Conservation (phyloP, 2,329 filamentous ascomycete species). For the Hymenoscyphus occultus region DNA sequence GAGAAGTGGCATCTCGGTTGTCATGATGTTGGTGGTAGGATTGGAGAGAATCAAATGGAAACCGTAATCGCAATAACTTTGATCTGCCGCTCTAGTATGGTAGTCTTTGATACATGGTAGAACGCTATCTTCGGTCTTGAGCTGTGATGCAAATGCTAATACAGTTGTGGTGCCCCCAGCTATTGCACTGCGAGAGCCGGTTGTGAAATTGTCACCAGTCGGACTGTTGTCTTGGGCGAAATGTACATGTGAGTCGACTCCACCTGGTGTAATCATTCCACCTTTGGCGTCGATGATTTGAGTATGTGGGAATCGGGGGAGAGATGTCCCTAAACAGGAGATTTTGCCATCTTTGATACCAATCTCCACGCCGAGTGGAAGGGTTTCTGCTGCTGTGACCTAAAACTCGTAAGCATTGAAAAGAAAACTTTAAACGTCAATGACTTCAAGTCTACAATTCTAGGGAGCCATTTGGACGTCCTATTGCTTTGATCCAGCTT, state of each 20-base stretch:
- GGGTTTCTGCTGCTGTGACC: conserved; percentile 47
- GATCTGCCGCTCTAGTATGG: conserved; percentile 43
- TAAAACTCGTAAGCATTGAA: conserved; percentile 24
- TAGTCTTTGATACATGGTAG: conserved; percentile 47
- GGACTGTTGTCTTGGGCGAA: conserved; percentile 44
- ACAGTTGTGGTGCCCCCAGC: conserved; percentile 59
- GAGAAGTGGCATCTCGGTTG: conserved; percentile 42
- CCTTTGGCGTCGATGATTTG: conserved; percentile 45
- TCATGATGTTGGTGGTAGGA: conserved; percentile 41
- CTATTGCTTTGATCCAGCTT: background rate
- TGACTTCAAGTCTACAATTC: background rate
- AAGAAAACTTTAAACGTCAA: background rate
- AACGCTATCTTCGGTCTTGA: conserved; percentile 45
- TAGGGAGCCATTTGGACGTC: background rate
- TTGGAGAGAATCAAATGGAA: conserved; percentile 52
- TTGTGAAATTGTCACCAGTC: conserved; percentile 41
- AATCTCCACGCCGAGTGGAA: conserved; percentile 44
- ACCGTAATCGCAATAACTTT: conserved; percentile 55
- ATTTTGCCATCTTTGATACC: conserved; percentile 48
- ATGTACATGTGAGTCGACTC: conserved; percentile 49
- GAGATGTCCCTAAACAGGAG: conserved; percentile 41
- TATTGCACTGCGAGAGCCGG: conserved; percentile 52
- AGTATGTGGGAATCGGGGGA: conserved; percentile 37
- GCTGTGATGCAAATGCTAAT: conserved; percentile 55
- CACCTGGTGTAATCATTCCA: conserved; percentile 46